These are phyloP conservation scores for Epichloe sibirici DNA, from an alignment of 2,329 filamentous ascomycete genomes.

Conservation along the genomic window DNA sequence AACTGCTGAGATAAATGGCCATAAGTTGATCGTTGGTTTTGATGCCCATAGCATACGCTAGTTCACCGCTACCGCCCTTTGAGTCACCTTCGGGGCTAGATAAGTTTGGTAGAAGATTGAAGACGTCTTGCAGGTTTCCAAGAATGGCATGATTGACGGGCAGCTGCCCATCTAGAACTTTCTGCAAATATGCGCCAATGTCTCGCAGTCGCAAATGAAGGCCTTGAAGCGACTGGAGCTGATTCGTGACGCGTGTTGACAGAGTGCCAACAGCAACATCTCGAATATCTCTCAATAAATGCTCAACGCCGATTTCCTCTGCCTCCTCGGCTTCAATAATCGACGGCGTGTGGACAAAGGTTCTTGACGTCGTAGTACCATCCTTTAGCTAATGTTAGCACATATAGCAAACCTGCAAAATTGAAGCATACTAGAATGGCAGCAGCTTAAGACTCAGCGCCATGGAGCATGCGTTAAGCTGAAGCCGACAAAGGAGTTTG, in stretches of 20 bases:
- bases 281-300: constrained; percentile 92
- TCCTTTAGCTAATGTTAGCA: constrained; percentile 44
- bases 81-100: constrained; percentile 65
- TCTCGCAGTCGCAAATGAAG: constrained; percentile 89
- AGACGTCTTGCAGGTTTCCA: constrained; percentile 96
- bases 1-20: constrained; percentile 91
- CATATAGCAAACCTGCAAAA: neutral
- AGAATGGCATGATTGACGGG: constrained; percentile 96
- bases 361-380: constrained; percentile 90
- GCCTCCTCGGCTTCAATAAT: constrained; percentile 98
- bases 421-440: too few relatives aligned
- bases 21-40: constrained; percentile 99
- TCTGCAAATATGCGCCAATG: constrained; percentile 90
- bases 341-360: constrained; percentile 95
- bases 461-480: too few relatives aligned
- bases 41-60: constrained; percentile 93
- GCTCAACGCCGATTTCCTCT: constrained; percentile 97
- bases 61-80: constrained; percentile 61
- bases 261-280: constrained; percentile 96
- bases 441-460: neutral
- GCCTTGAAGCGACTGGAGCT: constrained; percentile 93
- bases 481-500: too few relatives aligned
- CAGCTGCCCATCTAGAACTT: constrained; percentile 83
- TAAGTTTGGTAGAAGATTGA: constrained; percentile 94
- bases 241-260: constrained; percentile 92